Percentiles rank a stretch among this genome's conserved stretches.
Evolutionary conservation across 2,329 filamentous ascomycete species (phyloP).

Genomic region (Monosporascus sp.): DNA sequence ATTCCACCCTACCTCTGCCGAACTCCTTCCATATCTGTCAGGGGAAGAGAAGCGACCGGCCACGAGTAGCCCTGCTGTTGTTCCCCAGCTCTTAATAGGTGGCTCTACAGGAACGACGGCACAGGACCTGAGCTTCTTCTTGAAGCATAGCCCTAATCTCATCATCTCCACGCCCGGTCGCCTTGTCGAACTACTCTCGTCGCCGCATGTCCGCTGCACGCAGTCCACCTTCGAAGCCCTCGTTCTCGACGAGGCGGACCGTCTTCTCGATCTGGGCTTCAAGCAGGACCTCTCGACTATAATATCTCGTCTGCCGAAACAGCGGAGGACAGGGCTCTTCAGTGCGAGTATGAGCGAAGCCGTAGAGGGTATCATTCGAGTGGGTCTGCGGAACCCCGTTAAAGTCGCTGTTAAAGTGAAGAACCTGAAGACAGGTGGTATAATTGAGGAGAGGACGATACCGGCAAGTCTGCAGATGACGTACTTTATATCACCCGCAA

Average conservation of each 20-base stretch:
- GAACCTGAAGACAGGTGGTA: conserved; percentile 58
- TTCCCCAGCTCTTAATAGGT: conserved; percentile 85
- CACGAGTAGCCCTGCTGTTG: conserved; percentile 48
- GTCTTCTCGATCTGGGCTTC: conserved; percentile 88
- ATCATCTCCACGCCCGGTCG: conserved; percentile 88
- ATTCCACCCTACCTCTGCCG: conserved; percentile 78
- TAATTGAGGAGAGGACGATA: conserved; percentile 75
- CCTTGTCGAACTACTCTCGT: conserved; percentile 80
- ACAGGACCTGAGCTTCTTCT: conserved; percentile 81
- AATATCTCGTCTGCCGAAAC: conserved; percentile 79
- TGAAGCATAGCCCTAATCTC: conserved; percentile 80
- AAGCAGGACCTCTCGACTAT: conserved; percentile 87
- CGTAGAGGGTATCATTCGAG: conserved; percentile 85
- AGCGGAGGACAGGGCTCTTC: conserved; percentile 87
- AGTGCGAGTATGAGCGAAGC: conserved; percentile 95
- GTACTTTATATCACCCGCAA: conserved; percentile 70
- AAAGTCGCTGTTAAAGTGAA: conserved; percentile 94
- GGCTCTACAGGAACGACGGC: conserved; percentile 71
- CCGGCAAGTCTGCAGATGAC: conserved; percentile 91
- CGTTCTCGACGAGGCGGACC: conserved; percentile 90
- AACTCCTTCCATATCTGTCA: conserved; percentile 50
- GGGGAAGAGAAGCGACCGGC: conserved; percentile 51
- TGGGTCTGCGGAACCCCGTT: conserved; percentile 89
- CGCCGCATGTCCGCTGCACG: conserved; percentile 80
- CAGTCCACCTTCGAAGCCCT: conserved; percentile 88